A percentile compares a stretch with the other conserved stretches of the same genome.
Conservation (phyloP, 2,329 filamentous ascomycete genomes). For the Alternaria viburni region DNA sequence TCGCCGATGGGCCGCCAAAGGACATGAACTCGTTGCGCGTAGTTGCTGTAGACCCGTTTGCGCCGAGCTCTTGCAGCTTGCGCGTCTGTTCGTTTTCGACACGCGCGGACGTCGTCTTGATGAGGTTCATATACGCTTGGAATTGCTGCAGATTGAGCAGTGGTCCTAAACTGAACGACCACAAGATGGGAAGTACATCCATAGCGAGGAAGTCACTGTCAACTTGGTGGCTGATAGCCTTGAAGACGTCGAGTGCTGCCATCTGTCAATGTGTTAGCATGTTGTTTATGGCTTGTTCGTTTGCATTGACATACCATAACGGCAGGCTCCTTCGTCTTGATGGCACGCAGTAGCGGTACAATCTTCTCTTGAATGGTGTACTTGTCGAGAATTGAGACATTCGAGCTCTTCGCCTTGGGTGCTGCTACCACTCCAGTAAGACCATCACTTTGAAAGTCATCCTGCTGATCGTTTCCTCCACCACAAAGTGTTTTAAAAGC, state of each 20-base stretch:
- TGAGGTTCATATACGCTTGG: slow-evolving; percentile 85
- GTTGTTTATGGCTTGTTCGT: neutral
- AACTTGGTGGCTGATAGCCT: slow-evolving; percentile 79
- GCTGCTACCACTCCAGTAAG: slow-evolving; percentile 71
- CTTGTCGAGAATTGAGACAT: slow-evolving; percentile 86
- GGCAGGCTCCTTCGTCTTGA: slow-evolving; percentile 97
- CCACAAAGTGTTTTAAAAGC: slow-evolving; percentile 91
- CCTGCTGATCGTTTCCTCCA: slow-evolving; percentile 59
- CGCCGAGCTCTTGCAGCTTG: slow-evolving; percentile 84
- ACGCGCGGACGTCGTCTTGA: slow-evolving; percentile 77
- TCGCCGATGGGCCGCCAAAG: slow-evolving; percentile 61
- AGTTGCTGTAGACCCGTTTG: slow-evolving; percentile 60
- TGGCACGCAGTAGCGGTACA: slow-evolving; percentile 84
- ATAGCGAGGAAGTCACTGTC: slow-evolving; percentile 92
- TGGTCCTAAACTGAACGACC: slow-evolving; percentile 90
- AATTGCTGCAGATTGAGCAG: slow-evolving; percentile 86
- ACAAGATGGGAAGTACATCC: slow-evolving; percentile 87
- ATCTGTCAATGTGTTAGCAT: slow-evolving; percentile 55
- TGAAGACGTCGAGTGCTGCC: slow-evolving; percentile 83
- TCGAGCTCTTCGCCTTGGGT: slow-evolving; percentile 66
- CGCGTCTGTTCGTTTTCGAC: slow-evolving; percentile 89
- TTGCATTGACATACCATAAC: slow-evolving; percentile 70
- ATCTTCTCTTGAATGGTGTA: slow-evolving; percentile 99
- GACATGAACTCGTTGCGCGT: slow-evolving; percentile 72
- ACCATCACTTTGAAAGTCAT: slow-evolving; percentile 64